Percentiles rank a stretch among this genome's conserved stretches.
Conservation (phyloP, 1,284 basidiomycete genomes). For the Grifola frondosa region DNA sequence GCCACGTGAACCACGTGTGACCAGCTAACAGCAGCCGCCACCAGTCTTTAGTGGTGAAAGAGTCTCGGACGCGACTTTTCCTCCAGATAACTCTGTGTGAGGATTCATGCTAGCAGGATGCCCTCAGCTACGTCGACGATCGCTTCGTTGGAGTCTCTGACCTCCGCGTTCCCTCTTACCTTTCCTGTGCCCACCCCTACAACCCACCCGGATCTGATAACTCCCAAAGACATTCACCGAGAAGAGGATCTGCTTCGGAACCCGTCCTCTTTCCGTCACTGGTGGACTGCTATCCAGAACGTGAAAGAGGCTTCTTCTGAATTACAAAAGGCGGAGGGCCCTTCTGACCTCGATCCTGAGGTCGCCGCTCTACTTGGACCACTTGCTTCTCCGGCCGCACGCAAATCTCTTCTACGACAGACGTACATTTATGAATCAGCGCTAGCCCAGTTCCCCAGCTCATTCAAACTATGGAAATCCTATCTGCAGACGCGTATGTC, state of each 20-base stretch:
- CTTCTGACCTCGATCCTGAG: slow-evolving; percentile 46
- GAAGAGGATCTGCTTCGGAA: slow-evolving; percentile 98
- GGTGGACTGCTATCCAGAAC: slow-evolving; percentile 86
- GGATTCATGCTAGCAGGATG: no score
- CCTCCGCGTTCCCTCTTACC: slow-evolving; percentile 76
- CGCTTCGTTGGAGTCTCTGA: slow-evolving; percentile 45
- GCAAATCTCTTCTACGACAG: slow-evolving; percentile 78
- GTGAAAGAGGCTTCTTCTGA: slow-evolving; percentile 67
- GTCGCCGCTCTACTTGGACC: slow-evolving; percentile 62
- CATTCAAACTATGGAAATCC: slow-evolving; percentile 94
- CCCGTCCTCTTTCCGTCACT: slow-evolving; percentile 86
- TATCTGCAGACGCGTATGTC: slow-evolving; percentile 85
- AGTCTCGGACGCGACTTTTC: no score
- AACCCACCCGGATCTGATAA: slow-evolving; percentile 76
- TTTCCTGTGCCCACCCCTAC: slow-evolving; percentile 81
- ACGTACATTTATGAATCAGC: slow-evolving; percentile 94
- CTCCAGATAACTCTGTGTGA: no score
- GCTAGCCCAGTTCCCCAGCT: slow-evolving; percentile 82
- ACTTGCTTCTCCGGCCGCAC: slow-evolving; percentile 69
- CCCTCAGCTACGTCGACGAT: slow-evolving; percentile 39
- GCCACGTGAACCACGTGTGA: no score
- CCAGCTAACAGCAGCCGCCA: no score
- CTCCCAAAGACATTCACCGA: slow-evolving; percentile 75
- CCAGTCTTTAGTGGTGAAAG: no score
- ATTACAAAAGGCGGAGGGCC: slow-evolving; percentile 56